Base-by-base conservation (phyloP, 1,284 basidiomycete genomes). In the Rhodofomes roseus region DNA sequence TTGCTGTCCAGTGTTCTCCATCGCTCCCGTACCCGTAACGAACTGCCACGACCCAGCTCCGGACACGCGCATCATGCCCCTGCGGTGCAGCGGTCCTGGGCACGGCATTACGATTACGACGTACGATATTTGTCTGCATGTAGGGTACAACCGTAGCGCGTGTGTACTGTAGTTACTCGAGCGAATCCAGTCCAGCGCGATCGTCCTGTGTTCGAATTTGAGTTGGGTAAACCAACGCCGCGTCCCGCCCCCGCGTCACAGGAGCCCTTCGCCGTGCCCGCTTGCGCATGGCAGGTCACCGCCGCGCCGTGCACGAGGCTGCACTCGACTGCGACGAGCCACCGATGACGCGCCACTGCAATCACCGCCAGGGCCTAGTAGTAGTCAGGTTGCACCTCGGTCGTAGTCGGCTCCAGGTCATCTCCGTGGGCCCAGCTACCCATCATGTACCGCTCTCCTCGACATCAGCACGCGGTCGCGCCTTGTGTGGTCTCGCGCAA, bases 51-150 rank as follows among this genome's bases (percentile, higher is more conserved):
- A 48, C 31, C 44, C 23, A 14, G 40, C 48, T 27, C 23, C 23
- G 20, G 14, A 25, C 27, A 31, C 23, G 27, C 37, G 34, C 54
- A 14, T n/a, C 31, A 20, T 54, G 25, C 11, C 9, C 14, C 31
- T 27, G 54, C 23, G 31, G 31, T 34, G 31, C 31, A 34, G 31
- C 20, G n/a, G 29, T 34, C 27, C 22, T 7, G 50, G 31, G 31
- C n/a, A 52, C n/a, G 39, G 36, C 34, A 39, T 57, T 57, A 57
- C 56, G 37, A 57, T 57, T 57, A 57, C 46, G 44, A 57, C 46
- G 56, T 57, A 57, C 44, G 56, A 51, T 57, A 57, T 20, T 18
- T 41, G 50, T 31, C 46, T 54, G 37, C 53, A 29, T 41, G 53
- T 54, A 54, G 22, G 53, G 25, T 27, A 40, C 53, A 40, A 25